Base-by-base conservation (phyloP, 805 yeast species). In the Torulaspora quercuum region DNA sequence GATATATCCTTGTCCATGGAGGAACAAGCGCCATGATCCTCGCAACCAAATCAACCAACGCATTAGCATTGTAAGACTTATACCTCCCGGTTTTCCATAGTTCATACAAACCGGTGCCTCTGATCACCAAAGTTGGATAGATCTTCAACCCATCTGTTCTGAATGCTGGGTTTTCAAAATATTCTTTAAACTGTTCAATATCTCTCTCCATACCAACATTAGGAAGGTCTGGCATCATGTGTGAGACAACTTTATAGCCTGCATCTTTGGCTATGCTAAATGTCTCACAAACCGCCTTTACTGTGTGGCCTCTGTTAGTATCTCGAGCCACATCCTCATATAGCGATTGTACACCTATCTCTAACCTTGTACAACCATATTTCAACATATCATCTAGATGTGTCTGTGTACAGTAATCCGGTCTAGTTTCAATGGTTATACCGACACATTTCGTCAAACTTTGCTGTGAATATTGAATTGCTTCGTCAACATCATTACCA, bases 171-270 rank as follows among this genome's bases (percentile, higher is more conserved):
- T 86, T 92, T 53, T 90, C 97, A 59, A 92, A 92, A 67, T 92
- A 92, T 61, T 92, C 98, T 54, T 82, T 78, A 58, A 92, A 92
- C 65, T 92, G 98, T 55, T 88, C 95, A 41, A 90, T 68, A 60
- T 92, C 98, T 60, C 98, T 76, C 65, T 92, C 98, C 95, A 90
- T 86, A 12, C 97, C 98, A 41, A 92, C 97, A 55, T 92, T 92
- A 11, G 98, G 98, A 53, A 92, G 71, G 69, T 92, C 98, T 10
- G 98, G 98, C 98, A 92, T 92, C 98, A 92, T 92, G 66, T 92
- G 98, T 48, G 95, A 80, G 15, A 92, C 98, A 36, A 92, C 95
- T 60, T 92, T 92, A 64, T 89, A 92, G 9, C 98, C 98, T 1
- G 98, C 90, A 63, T 92, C 98, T 59, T 92, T 92, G n/a, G 97